Conservation (phyloP, 371 early-diverging fungal genomes). For the Mucor indicus region DNA sequence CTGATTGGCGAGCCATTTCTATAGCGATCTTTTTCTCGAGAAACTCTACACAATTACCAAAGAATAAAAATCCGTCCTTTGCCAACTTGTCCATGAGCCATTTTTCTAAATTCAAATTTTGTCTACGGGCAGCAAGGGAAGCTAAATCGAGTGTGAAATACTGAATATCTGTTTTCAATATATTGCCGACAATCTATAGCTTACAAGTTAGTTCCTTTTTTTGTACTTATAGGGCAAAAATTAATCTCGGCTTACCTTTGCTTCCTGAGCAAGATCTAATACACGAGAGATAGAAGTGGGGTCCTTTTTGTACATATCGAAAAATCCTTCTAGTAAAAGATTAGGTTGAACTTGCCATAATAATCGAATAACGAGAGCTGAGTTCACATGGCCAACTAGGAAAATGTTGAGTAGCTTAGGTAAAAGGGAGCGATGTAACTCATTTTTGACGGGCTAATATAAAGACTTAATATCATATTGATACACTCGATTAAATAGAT, state of each 20-base stretch:
- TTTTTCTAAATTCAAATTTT: slow-evolving; percentile 81
- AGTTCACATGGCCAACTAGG: slow-evolving; percentile 70
- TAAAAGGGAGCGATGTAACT: slow-evolving; percentile 66
- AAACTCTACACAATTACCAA: slow-evolving; percentile 73
- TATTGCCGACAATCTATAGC: slow-evolving; percentile 62
- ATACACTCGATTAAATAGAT: not conserved
- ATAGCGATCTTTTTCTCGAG: slow-evolving; percentile 65
- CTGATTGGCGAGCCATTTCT: slow-evolving; percentile 43
- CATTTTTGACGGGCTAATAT: slow-evolving; percentile 53
- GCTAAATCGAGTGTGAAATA: slow-evolving; percentile 81
- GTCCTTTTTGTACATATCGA: slow-evolving; percentile 76
- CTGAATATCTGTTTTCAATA: slow-evolving; percentile 68
- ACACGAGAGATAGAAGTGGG: slow-evolving; percentile 70
- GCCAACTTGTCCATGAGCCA: slow-evolving; percentile 75
- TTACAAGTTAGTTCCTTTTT: not conserved
- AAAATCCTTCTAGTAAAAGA: slow-evolving; percentile 64
- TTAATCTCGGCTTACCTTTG: slow-evolving; percentile 69
- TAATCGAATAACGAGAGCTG: slow-evolving; percentile 68
- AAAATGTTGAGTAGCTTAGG: slow-evolving; percentile 68
- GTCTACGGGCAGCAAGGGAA: slow-evolving; percentile 76
- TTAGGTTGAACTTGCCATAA: slow-evolving; percentile 70
- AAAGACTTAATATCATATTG: not conserved
- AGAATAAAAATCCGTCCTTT: slow-evolving; percentile 64
- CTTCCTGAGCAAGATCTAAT: slow-evolving; percentile 79
- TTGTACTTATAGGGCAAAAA: not conserved